Evolutionary conservation across 148 eudicot species (phyloP), one percentile per base, ranked within the genome.

Genomic region (Dianthus caryophyllus): DNA sequence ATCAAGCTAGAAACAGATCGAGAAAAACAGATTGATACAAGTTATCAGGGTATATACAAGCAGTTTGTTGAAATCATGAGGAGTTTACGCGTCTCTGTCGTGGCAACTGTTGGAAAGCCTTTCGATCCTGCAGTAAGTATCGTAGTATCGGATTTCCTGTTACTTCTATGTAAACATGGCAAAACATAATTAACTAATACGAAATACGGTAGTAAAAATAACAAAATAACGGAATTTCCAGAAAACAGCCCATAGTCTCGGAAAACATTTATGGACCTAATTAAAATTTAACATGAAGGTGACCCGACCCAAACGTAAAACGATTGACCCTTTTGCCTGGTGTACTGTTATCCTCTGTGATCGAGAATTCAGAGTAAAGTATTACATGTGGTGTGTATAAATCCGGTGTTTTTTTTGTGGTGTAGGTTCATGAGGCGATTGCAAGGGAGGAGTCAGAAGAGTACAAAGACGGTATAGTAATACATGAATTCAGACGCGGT

Each of bases 11-110:
- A 94, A 70, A 85, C 98, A 14, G 96, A 88, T 39, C 82, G 74
- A 75, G 97, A 90, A 73, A 86, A 83, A 79, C 87, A 80, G 80
- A 94, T 90, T 54, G 90, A 90, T 73, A 75, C 91, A 47, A 90
- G 98, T 75, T 94, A 90, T 71, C 98, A 90, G 77, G 98, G 98
- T 12, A 90, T 94, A 51, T 94, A 94, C 70, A 94, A 94, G 84
- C 97, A 90, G 70, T 88, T 94, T 79, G 97, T 94, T n/a, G 98
- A 94, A 71, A 82, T 84, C 39, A 84, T 90, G 97, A 84, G 85
- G 77, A 87, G 91, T 71, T 84, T 94, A 75, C 79, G 69, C 6
- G 96, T 94, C 41, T 72, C 92, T 67, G 86, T 73, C 46, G 79
- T 94, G 31, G 83, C 88, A 30, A 86, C 97, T 8, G 88, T 89